Evolutionary conservation across 306 rosid genomes (phyloP).

Genomic region (Malus asiatica): DNA sequence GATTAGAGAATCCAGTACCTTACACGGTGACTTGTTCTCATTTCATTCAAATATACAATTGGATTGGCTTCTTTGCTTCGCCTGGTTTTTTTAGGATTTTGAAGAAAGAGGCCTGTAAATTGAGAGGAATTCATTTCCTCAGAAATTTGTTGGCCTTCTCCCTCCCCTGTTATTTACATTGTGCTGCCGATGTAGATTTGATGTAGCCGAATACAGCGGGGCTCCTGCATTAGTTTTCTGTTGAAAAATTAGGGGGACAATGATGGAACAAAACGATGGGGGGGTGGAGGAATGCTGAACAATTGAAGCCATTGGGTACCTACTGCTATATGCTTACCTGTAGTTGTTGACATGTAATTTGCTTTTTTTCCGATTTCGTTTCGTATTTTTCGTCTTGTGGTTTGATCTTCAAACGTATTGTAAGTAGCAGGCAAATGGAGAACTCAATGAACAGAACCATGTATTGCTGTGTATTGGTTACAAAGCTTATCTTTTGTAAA

Average conservation of each 20-base stretch:
- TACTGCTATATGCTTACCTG: not conserved
- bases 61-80: slow-evolving; percentile 59
- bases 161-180: slow-evolving; percentile 23
- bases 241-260: slow-evolving; percentile 16
- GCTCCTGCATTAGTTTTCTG: slow-evolving; percentile 32
- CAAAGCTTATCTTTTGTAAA: not conserved
- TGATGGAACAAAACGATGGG: slow-evolving; percentile 8
- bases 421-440: not conserved
- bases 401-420: not conserved
- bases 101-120: slow-evolving; percentile 68
- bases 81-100: slow-evolving; percentile 70
- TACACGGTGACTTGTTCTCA: slow-evolving; percentile 35
- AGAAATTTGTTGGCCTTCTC: slow-evolving; percentile 37
- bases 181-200: slow-evolving; percentile 44
- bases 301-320: slow-evolving; percentile 23
- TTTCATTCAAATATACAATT: slow-evolving; percentile 43
- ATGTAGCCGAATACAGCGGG: slow-evolving; percentile 31
- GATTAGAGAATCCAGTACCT: slow-evolving; percentile 25
- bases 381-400: not conserved
- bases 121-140: slow-evolving; percentile 37
- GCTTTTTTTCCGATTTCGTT: not conserved
- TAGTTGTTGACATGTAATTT: slow-evolving; percentile 19
- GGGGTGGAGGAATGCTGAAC: slow-evolving; percentile 35
- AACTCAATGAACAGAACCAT: slow-evolving; percentile 5
- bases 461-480: not conserved